Percentiles rank a stretch among this genome's conserved stretches.
phyloP scores from a whole-genome alignment of 352 stramenopile genomes.

The Nothophytophthora sp. region DNA sequence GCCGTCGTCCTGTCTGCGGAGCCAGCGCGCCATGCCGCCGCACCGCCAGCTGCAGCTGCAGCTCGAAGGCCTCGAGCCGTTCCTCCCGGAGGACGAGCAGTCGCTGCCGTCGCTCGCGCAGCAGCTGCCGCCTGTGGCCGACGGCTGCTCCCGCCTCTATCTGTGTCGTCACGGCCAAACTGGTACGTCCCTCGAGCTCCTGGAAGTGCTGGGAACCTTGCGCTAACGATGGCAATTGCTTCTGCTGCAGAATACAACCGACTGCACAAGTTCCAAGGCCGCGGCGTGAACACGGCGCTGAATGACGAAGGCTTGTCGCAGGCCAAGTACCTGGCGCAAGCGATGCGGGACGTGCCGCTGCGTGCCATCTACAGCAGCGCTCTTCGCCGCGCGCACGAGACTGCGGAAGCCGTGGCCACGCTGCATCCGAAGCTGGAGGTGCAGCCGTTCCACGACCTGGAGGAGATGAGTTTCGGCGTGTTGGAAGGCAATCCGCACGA shows the following conservation, averaged over 20 bases:
- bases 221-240: slow-evolving; percentile 7
- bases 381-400: slow-evolving; percentile 55
- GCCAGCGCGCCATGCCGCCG: slow-evolving; percentile 25
- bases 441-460: slow-evolving; percentile 62
- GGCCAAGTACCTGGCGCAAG: slow-evolving; percentile 53
- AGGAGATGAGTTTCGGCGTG: slow-evolving; percentile 86
- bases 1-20: slow-evolving; percentile 7
- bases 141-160: slow-evolving; percentile 62
- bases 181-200: slow-evolving; percentile 13
- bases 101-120: slow-evolving; percentile 30
- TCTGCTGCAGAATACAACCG: slow-evolving; percentile 57
- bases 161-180: slow-evolving; percentile 83
- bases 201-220: not conserved
- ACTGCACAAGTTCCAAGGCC: slow-evolving; percentile 73
- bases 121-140: slow-evolving; percentile 56
- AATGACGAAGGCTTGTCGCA: slow-evolving; percentile 64
- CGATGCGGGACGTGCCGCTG: slow-evolving; percentile 72
- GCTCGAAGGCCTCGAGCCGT: slow-evolving; percentile 12
- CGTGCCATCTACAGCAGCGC: slow-evolving; percentile 69
- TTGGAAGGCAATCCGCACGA: slow-evolving; percentile 68
- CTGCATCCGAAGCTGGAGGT: slow-evolving; percentile 56
- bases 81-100: slow-evolving; percentile 8
- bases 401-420: slow-evolving; percentile 48
- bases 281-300: slow-evolving; percentile 73
- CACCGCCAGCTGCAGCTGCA: slow-evolving; percentile 29